A percentile compares a stretch with the other conserved stretches of the same genome.
phyloP scores from a whole-genome alignment of 768 basidiomycete species.

The Cyathus striatus region DNA sequence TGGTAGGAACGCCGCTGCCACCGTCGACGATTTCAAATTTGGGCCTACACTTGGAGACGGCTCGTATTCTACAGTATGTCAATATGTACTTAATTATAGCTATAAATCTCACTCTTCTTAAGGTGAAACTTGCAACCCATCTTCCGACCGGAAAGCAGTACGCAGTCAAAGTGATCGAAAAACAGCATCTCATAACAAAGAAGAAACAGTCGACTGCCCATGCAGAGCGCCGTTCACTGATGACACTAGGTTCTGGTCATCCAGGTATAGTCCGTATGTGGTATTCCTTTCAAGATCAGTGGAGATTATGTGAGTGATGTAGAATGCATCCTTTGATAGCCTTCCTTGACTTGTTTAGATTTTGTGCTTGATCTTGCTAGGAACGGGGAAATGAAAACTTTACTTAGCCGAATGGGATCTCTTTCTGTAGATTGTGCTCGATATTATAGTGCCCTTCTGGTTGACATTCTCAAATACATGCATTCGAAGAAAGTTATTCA shows the following conservation, averaged over 20 bases:
- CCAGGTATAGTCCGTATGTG: constrained; percentile 79
- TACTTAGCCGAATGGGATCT: constrained; percentile 79
- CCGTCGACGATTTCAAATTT: constrained; percentile 66
- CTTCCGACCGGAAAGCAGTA: constrained; percentile 40
- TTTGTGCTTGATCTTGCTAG: constrained; percentile 74
- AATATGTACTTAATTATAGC: not conserved
- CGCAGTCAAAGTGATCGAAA: constrained; percentile 58
- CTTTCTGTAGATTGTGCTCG: constrained; percentile 70
- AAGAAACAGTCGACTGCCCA: constrained; percentile 75
- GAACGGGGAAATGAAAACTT: constrained; percentile 74
- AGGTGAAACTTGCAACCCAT: constrained; percentile 59
- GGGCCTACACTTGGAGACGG: constrained; percentile 75
- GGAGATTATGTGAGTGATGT: constrained; percentile 67
- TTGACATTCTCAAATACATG: constrained; percentile 88
- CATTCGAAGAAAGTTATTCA: constrained; percentile 89
- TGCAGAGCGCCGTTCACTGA: constrained; percentile 75
- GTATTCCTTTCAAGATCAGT: constrained; percentile 83
- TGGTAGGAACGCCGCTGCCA: constrained; percentile 39
- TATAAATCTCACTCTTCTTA: constrained; percentile 2
- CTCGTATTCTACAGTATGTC: constrained; percentile 73
- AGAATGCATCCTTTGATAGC: constrained; percentile 2
- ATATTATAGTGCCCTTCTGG: constrained; percentile 86
- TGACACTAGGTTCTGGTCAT: constrained; percentile 68
- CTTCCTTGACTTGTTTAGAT: constrained; percentile 47
- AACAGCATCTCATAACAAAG: constrained; percentile 74